Percentiles rank a stretch among this genome's conserved stretches.
These are phyloP conservation scores for Phallus indusiatus DNA, from an alignment of 768 basidiomycete species.

Conservation along the genomic window DNA sequence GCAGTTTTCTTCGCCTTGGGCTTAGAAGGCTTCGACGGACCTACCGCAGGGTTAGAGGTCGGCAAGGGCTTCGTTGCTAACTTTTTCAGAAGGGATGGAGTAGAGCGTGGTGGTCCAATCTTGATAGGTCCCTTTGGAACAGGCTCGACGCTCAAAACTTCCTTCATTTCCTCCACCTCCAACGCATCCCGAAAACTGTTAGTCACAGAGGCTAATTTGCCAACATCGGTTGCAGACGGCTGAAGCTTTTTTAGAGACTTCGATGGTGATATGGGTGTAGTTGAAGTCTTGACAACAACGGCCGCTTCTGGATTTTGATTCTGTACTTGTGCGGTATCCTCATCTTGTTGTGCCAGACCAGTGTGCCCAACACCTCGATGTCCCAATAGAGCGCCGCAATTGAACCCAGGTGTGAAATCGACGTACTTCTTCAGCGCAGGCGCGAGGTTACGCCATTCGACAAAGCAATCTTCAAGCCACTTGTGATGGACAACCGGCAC, in stretches of 20 bases:
- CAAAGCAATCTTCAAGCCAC: conserved; percentile 88
- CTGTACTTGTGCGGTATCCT: neutral
- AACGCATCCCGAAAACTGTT: conserved; percentile 9
- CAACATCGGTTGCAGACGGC: neutral
- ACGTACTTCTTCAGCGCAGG: conserved; percentile 60
- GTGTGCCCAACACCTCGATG: conserved; percentile 20
- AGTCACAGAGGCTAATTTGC: neutral
- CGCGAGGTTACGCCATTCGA: conserved; percentile 65
- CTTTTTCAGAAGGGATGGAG: too few relatives aligned
- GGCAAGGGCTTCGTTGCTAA: neutral
- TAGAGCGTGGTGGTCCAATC: neutral
- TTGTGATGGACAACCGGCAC: conserved; percentile 83
- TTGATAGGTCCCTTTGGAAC: neutral
- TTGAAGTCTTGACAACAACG: neutral
- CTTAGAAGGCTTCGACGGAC: too few relatives aligned
- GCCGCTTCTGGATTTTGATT: conserved; percentile 2
- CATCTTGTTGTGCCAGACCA: conserved; percentile 12
- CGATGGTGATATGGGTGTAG: neutral
- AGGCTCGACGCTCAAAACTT: neutral
- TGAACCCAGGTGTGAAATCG: conserved; percentile 54
- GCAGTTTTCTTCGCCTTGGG: neutral
- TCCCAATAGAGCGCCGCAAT: conserved; percentile 42
- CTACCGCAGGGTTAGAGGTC: neutral
- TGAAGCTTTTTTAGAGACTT: conserved; percentile 3
- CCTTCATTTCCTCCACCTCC: conserved; percentile 10